Evolutionary conservation across 2,329 filamentous ascomycete species (phyloP).

Genomic region (Xylogone sp.): DNA sequence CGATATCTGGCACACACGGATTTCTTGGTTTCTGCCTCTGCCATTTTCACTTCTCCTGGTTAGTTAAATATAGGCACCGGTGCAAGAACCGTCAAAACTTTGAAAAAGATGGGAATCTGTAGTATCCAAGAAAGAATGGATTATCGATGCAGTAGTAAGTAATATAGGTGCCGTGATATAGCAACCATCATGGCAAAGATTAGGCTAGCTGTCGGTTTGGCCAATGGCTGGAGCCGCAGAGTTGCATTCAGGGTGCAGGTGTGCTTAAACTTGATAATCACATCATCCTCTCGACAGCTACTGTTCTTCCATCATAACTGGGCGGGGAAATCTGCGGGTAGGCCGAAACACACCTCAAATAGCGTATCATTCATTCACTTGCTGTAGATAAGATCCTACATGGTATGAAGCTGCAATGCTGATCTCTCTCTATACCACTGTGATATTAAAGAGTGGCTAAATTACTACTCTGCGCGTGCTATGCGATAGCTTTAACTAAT

Average conservation of each 20-base stretch:
- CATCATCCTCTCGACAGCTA: neutral
- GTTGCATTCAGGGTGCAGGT: neutral
- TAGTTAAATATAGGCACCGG: neutral
- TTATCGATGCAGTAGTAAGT: neutral
- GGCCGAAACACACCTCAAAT: neutral
- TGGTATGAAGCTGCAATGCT: no score
- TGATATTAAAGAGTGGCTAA: no score
- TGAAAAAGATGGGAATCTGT: neutral
- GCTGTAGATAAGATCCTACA: no score
- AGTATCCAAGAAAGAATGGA: neutral
- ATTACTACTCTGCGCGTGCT: no score
- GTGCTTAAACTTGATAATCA: neutral
- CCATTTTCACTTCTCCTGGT: neutral
- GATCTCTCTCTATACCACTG: no score
- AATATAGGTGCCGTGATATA: slow-evolving; percentile 52
- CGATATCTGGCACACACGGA: slow-evolving; percentile 62
- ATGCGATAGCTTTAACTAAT: no score
- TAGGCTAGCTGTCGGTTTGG: slow-evolving; percentile 34
- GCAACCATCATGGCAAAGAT: slow-evolving; percentile 51
- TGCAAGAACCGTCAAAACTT: neutral
- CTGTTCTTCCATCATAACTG: no score
- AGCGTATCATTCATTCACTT: no score
- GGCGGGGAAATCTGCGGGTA: no score
- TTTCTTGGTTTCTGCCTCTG: slow-evolving; percentile 43
- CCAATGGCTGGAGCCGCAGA: neutral